Evolutionary conservation across 2,329 filamentous ascomycete genomes (phyloP).

Genomic region (Sporothrix luriei): DNA sequence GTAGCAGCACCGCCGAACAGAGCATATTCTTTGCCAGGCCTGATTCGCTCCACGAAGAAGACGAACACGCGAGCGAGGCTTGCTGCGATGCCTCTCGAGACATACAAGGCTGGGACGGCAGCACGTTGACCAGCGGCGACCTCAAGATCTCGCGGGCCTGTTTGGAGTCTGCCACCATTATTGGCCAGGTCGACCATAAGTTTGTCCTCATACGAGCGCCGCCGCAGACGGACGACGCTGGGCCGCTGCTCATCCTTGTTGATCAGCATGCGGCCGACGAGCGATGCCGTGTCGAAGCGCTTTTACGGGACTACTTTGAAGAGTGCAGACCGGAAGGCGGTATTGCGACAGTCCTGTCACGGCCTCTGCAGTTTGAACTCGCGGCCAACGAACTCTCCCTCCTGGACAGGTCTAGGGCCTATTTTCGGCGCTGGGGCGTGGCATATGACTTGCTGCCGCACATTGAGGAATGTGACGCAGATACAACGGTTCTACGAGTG

Average conservation of each 20-base stretch:
- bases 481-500: slow-evolving; percentile 50
- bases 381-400: slow-evolving; percentile 61
- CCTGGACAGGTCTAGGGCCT: slow-evolving; percentile 55
- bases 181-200: slow-evolving; percentile 86
- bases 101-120: slow-evolving; percentile 16
- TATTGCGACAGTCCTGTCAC: slow-evolving; percentile 47
- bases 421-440: slow-evolving; percentile 77
- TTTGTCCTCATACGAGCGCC: slow-evolving; percentile 74
- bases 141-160: slow-evolving; percentile 62
- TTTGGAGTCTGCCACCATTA: slow-evolving; percentile 63
- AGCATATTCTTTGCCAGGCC: slow-evolving; percentile 12
- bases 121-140: background rate
- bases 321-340: slow-evolving; percentile 29
- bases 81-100: background rate
- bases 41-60: background rate
- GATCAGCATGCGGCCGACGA: slow-evolving; percentile 97
- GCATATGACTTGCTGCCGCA: slow-evolving; percentile 51
- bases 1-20: background rate
- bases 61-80: background rate
- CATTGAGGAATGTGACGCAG: background rate
- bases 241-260: slow-evolving; percentile 66
- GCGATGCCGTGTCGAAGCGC: slow-evolving; percentile 72
- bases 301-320: slow-evolving; percentile 62
- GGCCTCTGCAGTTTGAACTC: slow-evolving; percentile 66
- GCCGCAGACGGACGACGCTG: slow-evolving; percentile 15